Evolutionary conservation across 2,329 filamentous ascomycete genomes (phyloP), one percentile per base, ranked within the genome.

Genomic region (Arthrobotrys entomopaga): DNA sequence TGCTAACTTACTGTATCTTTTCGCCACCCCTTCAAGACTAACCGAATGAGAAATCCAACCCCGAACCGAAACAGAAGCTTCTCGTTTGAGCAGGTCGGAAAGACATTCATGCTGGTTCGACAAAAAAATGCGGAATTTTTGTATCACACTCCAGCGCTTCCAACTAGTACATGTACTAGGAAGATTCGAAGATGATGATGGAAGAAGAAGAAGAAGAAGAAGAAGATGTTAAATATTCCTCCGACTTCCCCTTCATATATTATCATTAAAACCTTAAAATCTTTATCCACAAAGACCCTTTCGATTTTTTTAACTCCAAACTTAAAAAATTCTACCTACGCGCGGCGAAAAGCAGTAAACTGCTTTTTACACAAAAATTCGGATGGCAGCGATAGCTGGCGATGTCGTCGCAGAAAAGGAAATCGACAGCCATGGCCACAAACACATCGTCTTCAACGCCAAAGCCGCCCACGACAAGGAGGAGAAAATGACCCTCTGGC

Each of bases 401-500:
- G 38, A 59, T 34, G 34, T 53, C 43, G 66, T 65, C 46, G 53
- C 59, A 5, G 69, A 73, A 22, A 61, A 66, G 43, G 38, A 57
- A 15, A n/a, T 52, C 49, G 56, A 66, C 56, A 61, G 56, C 61
- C 69, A 63, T 56, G 56, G 49, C 56, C 61, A 61, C 42, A 42
- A 73, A 29, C 60, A 73, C 29, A 65, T 66, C 16, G 50, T 73
- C 48, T 38, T 50, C 29, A 16, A 75, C 43, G 70, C 70, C 58
- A 63, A 67, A 29, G 43, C 70, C 20, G 70, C 70, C 20, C 43
- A 86, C 26, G 84, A 87, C 71, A 88, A 87, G 81, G 87, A 89
- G 81, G 89, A 88, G 77, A 85, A 83, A 13, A 92, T 92, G 90
- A 90, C 86, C 53, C 83, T 96, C 69, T 80, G 86, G 80, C 88